Base-by-base conservation (phyloP, 176 grass and related monocot genomes). In the Zea luxurians region DNA sequence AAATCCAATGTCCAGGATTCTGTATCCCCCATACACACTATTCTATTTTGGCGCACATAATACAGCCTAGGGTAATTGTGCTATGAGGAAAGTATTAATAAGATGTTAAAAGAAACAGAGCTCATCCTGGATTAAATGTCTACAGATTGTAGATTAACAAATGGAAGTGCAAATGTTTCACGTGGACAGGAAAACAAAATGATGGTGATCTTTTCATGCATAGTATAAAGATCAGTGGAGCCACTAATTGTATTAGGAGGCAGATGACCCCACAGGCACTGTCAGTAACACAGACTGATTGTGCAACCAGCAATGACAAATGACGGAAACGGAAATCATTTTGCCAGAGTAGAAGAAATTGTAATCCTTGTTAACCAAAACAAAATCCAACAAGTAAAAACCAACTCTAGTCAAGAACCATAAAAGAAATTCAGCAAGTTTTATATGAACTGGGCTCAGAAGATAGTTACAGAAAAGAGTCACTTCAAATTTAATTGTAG, bases 331-430 rank as follows among this genome's bases (percentile, higher is more conserved):
- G 6, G 6, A 74, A 70, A 77, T 21, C 60, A 53, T 35, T 73
- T 67, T 34, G 7, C 49, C 21, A 60, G 74, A 69, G 41, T 64
- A 70, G 3, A 63, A 71, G 37, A 44, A 78, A 54, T 54, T 72
- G 66, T 49, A 54, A 66, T 41, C 13, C 45, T 71, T 66, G n/a
- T 35, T 71, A 66, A 78, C 21, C 40, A 49, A 49, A 82, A 87
- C 48, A 82, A 59, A 18, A 71, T 48, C 40, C 37, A 74, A 42
- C 54, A 79, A 17, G 21, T 38, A 46, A 76, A 82, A 66, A 53
- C 48, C 55, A 74, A 35, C 43, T 80, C 9, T 70, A 74, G 35
- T 7, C 15, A 44, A 63, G 36, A 48, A 63, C 8, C 50, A 16
- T 4, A 68, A 43, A 80, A 80, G 9, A 79, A 70, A 54, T 52